phyloP scores from a whole-genome alignment of 768 basidiomycete species.

The Pulveroboletus ravenelii region DNA sequence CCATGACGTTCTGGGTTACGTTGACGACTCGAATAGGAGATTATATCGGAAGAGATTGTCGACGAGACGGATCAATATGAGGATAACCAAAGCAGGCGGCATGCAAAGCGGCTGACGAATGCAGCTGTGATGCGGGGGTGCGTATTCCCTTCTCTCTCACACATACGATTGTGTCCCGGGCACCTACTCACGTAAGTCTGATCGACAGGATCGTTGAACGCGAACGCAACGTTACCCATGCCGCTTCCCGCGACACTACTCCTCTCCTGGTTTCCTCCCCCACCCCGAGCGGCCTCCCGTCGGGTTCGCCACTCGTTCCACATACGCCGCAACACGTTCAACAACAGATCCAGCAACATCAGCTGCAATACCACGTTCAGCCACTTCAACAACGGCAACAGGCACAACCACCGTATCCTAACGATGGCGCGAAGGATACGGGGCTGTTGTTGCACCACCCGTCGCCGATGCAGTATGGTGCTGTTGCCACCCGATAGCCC shows the following conservation, averaged over 20 bases:
- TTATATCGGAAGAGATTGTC: conserved; percentile 93
- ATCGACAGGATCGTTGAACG: conserved; percentile 50
- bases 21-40: conserved; percentile 54
- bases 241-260: conserved; percentile 29
- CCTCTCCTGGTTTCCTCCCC: conserved; percentile 31
- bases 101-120: conserved; percentile 66
- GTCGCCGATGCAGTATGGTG: conserved; percentile 17
- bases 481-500: conserved; percentile 3
- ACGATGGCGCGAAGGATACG: conserved; percentile 1
- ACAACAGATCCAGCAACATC: conserved; percentile 17
- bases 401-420: too few species aligned
- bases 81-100: conserved; percentile 77
- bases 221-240: conserved; percentile 34
- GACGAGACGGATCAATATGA: conserved; percentile 92
- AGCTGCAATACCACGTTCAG: conserved; percentile 5
- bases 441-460: conserved; percentile 2
- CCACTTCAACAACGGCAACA: background rate
- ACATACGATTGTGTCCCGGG: background rate
- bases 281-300: conserved; percentile 1
- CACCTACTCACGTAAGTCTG: background rate
- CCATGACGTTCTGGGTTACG: background rate
- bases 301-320: conserved; percentile 8
- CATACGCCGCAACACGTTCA: conserved; percentile 17
- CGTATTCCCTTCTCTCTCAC: conserved; percentile 1
- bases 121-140: conserved; percentile 78